Percentiles rank a stretch among this genome's conserved stretches.
Conservation (phyloP, 192 early-diverging fungal species). For the Coemansia sp. region DNA sequence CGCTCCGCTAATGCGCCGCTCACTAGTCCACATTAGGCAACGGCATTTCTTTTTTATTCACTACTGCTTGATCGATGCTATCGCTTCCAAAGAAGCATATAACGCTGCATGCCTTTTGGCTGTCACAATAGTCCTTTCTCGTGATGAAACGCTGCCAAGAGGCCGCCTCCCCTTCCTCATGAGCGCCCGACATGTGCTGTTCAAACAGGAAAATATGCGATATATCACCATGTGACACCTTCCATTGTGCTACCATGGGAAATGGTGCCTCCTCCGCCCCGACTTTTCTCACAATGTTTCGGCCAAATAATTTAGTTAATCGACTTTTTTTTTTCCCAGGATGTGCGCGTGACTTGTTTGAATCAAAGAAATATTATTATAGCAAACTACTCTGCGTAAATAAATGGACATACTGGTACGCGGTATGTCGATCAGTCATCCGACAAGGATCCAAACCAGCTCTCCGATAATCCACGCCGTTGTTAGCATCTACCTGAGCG, state of each 20-base stretch:
- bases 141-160: not conserved
- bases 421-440: conserved; percentile 58
- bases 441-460: conserved; percentile 36
- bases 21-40: conserved; percentile 4
- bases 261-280: not conserved
- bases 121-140: not conserved
- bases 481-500: conserved; percentile 53
- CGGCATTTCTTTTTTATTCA: too few species aligned
- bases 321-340: not conserved
- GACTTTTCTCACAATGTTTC: not conserved
- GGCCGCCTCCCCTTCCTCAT: too few species aligned
- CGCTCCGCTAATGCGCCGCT: not conserved
- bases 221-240: not conserved
- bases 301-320: not conserved
- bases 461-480: conserved; percentile 42
- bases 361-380: conserved; percentile 5
- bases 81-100: not conserved
- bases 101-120: not conserved
- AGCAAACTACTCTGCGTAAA: conserved; percentile 54
- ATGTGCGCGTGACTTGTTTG: not conserved
- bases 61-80: not conserved
- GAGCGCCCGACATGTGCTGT: too few species aligned
- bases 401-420: conserved; percentile 56
- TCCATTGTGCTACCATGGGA: not conserved
- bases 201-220: too few species aligned